Base-by-base conservation (phyloP, 805 yeast species). In the Starmerella geochares region DNA sequence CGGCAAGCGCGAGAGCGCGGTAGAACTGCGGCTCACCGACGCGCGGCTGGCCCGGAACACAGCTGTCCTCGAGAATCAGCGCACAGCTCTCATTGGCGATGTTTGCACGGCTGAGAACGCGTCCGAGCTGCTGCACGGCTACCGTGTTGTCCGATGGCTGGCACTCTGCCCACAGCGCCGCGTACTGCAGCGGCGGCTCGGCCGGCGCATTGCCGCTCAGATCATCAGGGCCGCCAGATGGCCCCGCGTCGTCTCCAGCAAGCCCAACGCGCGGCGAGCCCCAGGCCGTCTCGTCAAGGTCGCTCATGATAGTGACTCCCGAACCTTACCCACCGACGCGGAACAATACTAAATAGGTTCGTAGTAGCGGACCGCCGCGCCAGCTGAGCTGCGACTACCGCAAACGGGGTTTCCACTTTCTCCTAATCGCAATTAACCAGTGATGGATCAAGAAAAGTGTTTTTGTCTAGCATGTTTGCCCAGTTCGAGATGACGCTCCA, bases 111-210 rank as follows among this genome's bases (percentile, higher is more conserved):
- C 37, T 32, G 20, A 58, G 49, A 17, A 58, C 23, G 28, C 20
- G 39, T 14, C 47, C 52, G 16, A 58, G 50, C 20, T 40, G 23
- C 16, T 33, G 36, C 11, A 47, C 27, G 2, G 35, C 20, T 7
- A 58, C 59, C 4, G 35, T 16, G 41, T 52, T 55, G 21, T 48
- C 37, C 10, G 31, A 17, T 8, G 61, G 61, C 46, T 48, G 48
- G 42, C 54, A 29, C 31, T 56, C 51, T 2, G 54, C 58, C 35
- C 23, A 55, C n/a, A 57, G 44, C 27, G 53, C 51, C 14, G 54
- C 51, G 42, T 52, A 58, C 52, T 57, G 56, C 33, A 58, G 53
- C 6, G 61, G 60, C 33, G 50, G 40, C 11, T 50, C 53, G 31
- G 24, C 10, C 31, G 31, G 16, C 3, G 28, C 43, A 10, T 27